Base-by-base conservation (phyloP, 1,139 yeast species). In the Zygosaccharomyces pseudobailii region DNA sequence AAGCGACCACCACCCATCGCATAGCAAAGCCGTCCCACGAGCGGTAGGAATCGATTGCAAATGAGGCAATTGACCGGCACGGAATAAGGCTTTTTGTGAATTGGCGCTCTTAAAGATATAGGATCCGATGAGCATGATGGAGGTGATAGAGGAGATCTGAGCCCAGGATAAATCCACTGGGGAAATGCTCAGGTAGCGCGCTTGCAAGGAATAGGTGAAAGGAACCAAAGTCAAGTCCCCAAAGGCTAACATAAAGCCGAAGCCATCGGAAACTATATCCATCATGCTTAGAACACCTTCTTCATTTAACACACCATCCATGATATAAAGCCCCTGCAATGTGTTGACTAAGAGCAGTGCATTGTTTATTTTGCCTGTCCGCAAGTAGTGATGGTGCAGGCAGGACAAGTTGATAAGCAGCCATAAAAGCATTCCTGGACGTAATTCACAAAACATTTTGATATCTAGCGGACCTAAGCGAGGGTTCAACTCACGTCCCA, bases 151-250 rank as follows among this genome's bases (percentile, higher is more conserved):
- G 3, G 63, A 57, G 6, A 67, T 53, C 32, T 66, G 67, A 27
- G 58, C 28, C 36, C 57, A 49, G 0, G 94, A 87, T 51, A 92
- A 69, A 3, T 75, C 68, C 27, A 84, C 71, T 24, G 82, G 82
- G 53, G 82, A 79, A 41, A 83, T 75, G 3, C 90, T 79, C 52
- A 90, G 71, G 66, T 82, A 94, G 53, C 97, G 76, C 3, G 95
- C 76, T 63, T 92, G 98, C 51, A 92, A 66, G 4, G 92, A 77
- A 66, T 94, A 92, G 1, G 95, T 78, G 73, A 92, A 90, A 25
- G 98, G 98, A n/a, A 92, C 88, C 74, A 94, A 78, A 1, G 95
- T 82, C 61, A 92, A 74, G 65, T 92, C 98, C 30, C 98, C 98
- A 71, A 90, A 90, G 6, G 90, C 80, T 44, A 92, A 73, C 98